phyloP scores from a whole-genome alignment of 139 green algal genomes.

The Tetradesmus lagerheimii region DNA sequence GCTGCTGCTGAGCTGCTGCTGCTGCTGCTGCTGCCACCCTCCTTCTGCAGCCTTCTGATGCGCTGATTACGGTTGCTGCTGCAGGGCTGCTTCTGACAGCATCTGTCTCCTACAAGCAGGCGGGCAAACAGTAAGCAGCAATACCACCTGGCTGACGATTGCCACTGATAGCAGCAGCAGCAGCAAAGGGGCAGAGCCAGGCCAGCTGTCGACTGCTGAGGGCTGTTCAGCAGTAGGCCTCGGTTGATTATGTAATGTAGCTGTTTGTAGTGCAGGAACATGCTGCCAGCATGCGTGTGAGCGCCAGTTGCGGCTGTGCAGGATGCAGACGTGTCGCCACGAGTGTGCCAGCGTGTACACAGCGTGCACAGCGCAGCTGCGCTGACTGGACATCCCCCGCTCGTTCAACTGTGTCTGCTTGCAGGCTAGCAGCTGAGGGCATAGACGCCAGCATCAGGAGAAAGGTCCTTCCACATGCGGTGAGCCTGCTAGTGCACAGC shows the following conservation, averaged over 20 bases:
- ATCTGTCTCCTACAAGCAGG: constrained; percentile 33
- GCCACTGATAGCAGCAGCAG: not conserved
- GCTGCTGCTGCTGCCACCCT: not conserved
- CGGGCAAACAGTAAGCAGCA: constrained; percentile 38
- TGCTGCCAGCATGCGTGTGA: not conserved
- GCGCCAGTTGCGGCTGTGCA: not conserved
- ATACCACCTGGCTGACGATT: not conserved
- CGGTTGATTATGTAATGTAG: too few relatives aligned
- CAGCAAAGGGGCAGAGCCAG: not conserved
- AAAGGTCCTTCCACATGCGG: constrained; percentile 24
- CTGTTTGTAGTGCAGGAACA: too few relatives aligned
- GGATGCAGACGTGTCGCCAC: not conserved
- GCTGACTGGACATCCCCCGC: not conserved
- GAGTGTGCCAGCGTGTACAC: not conserved
- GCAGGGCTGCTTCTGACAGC: constrained; percentile 20
- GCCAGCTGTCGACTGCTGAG: not conserved
- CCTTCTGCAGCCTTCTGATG: not conserved
- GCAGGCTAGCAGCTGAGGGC: constrained; percentile 38
- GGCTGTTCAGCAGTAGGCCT: too few relatives aligned
- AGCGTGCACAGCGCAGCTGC: not conserved
- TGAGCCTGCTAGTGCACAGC: not conserved
- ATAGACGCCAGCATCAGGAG: constrained; percentile 22
- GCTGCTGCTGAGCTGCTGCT: not conserved
- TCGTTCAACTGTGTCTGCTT: not conserved
- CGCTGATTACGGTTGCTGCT: not conserved